Base-by-base conservation (phyloP, 352 stramenopile genomes). In the Hyaloperonospora arabidopsidis region DNA sequence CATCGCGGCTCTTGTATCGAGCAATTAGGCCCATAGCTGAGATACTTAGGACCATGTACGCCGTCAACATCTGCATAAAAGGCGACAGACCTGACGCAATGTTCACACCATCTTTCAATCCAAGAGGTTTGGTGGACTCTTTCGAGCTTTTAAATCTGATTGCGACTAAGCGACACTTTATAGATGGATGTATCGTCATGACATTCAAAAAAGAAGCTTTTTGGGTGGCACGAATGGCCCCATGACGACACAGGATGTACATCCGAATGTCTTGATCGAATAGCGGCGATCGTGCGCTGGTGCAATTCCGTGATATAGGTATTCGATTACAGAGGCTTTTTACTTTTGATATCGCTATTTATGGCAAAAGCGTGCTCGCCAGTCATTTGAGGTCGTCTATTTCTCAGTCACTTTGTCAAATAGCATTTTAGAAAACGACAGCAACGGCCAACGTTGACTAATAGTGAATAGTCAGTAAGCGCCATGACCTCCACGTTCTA, bases 1-100 rank as follows among this genome's bases (percentile, higher is more conserved):
- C 57, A 19, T 84, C 68, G 1, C 72, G 62, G n/a, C 69, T 63
- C 46, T 89, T 89, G 54, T 72, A 82, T 2, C 72, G 73, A 10
- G 76, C 79, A 18, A 89, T 76, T 25, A 70, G 57, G 19, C 59
- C 67, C 66, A 89, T 83, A 29, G 67, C 59, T 0, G 72, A 73
- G 40, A 89, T 55, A 14, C 58, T 71, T 29, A 82, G 67, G 5
- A 66, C 68, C 45, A 89, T 61, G 63, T 89, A 89, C 19, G 57
- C 70, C 5, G 60, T 40, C 38, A 89, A 65, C 52, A 85, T 67
- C 41, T 82, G 76, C 49, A 70, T 86, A 15, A 68, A 79, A 4
- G 69, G 68, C 17, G 79, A 70, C 21, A 85, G 57, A 0, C 56
- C 51, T 4, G 62, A 61, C 19, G 32, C 47, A 1, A 55, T 65